Percentiles rank a stretch among this genome's conserved stretches.
Evolutionary conservation across 1,284 basidiomycete genomes (phyloP).

Genomic region (Rhodotorula sp.): DNA sequence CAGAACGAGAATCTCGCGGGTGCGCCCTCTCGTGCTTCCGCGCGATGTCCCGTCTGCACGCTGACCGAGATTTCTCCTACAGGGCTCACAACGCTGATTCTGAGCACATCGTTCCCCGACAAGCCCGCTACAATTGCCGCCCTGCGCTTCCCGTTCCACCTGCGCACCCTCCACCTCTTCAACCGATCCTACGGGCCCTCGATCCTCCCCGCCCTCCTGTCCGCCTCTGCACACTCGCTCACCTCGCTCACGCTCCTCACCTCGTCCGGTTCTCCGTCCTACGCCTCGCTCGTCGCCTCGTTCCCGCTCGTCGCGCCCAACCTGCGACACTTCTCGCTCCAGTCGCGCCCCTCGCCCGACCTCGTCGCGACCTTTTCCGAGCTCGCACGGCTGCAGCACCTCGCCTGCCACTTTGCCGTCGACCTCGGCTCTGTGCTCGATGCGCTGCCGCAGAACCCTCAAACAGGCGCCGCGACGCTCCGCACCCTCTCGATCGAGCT

Average conservation of each 20-base stretch:
- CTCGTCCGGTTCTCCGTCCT: conserved; percentile 15
- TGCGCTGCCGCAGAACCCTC: not conserved
- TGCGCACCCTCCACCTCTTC: conserved; percentile 22
- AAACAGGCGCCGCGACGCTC: not conserved
- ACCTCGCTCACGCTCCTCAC: conserved; percentile 24
- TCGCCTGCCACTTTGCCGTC: conserved; percentile 26
- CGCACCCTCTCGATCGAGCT: conserved; percentile 19
- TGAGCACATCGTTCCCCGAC: conserved; percentile 31
- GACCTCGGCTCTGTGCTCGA: conserved; percentile 17
- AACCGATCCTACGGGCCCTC: conserved; percentile 23
- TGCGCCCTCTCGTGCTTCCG: not conserved
- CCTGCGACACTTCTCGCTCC: conserved; percentile 20
- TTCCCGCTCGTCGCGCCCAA: conserved; percentile 24
- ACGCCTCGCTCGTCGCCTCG: conserved; percentile 7
- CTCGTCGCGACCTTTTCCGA: not conserved
- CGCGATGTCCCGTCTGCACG: not conserved
- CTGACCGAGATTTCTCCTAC: not conserved
- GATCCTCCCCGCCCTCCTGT: conserved; percentile 18
- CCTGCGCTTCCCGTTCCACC: conserved; percentile 28
- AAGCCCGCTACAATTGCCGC: conserved; percentile 12
- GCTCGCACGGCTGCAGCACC: not conserved
- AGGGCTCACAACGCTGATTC: conserved; percentile 20
- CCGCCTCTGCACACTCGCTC: conserved; percentile 5
- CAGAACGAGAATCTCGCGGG: conserved; percentile 23
- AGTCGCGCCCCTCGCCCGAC: conserved; percentile 21